Conservation (phyloP, 2,329 filamentous ascomycete species). For the Botrytis aclada region DNA sequence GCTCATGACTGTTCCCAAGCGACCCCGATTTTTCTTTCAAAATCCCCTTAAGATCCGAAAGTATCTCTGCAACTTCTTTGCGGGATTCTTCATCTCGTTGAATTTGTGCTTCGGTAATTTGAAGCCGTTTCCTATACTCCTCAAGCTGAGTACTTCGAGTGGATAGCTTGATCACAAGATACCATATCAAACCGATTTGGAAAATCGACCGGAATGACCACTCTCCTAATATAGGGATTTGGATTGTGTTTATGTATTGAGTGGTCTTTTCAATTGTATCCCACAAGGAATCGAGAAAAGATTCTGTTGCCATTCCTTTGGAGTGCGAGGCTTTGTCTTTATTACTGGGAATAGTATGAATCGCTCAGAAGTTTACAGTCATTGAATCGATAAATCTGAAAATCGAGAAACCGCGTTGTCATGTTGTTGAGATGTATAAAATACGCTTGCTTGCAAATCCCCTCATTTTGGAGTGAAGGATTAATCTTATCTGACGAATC, state of each 20-base stretch:
- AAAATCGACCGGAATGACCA: background rate
- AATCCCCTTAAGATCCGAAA: background rate
- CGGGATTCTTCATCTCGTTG: background rate
- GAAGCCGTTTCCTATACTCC: background rate
- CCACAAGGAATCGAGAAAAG: background rate
- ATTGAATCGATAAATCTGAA: background rate
- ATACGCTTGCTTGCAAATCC: background rate
- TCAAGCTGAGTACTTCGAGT: background rate
- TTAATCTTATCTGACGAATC: slow-evolving; percentile 12
- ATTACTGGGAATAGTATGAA: background rate
- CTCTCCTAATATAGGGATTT: background rate
- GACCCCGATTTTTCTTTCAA: background rate
- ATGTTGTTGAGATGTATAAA: background rate
- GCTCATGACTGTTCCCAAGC: background rate
- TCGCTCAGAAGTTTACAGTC: no score
- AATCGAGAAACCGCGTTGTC: background rate
- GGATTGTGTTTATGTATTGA: no score
- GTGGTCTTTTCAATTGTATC: background rate
- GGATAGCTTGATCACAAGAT: background rate
- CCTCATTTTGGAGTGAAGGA: background rate
- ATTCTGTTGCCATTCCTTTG: background rate
- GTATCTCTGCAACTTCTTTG: background rate
- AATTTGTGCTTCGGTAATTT: background rate
- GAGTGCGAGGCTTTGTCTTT: background rate
- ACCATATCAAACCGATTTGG: background rate